Conservation (phyloP, 2,329 filamentous ascomycete species). For the Didymosphaeria variabile region DNA sequence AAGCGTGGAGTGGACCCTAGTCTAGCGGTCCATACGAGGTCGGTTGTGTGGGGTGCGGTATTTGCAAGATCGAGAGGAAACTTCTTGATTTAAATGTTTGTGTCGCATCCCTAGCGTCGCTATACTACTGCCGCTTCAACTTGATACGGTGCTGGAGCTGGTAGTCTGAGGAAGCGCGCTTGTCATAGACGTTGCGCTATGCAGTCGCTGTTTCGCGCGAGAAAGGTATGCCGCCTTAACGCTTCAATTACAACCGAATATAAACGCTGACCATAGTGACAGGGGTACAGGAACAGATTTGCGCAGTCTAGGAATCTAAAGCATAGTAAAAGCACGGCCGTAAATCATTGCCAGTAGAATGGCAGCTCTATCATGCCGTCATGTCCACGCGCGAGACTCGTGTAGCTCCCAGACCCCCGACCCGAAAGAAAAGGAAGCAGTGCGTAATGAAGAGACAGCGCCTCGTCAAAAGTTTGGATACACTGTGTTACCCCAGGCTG, state of each 20-base stretch:
- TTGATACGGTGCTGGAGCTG: not conserved
- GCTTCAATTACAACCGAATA: constrained; percentile 4
- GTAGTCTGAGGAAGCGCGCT: not conserved
- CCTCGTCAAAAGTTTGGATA: too few species aligned
- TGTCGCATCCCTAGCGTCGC: not conserved
- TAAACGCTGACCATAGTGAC: not conserved
- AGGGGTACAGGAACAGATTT: constrained; percentile 13
- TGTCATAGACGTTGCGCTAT: not conserved
- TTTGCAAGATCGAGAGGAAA: not conserved
- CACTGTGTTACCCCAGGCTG: not conserved
- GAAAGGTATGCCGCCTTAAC: constrained; percentile 2
- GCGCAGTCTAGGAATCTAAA: not conserved
- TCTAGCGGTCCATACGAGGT: constrained; percentile 3
- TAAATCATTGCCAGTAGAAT: constrained; percentile 5
- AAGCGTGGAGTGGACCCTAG: constrained; percentile 5
- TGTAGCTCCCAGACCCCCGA: not conserved
- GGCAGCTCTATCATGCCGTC: constrained; percentile 9
- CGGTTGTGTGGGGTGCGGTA: not conserved
- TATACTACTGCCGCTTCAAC: not conserved
- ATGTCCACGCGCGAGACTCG: constrained; percentile 1
- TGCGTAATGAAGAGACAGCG: not conserved
- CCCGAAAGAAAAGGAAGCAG: not conserved
- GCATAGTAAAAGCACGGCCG: constrained; percentile 10
- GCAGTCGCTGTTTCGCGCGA: not conserved
- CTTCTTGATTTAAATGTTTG: not conserved